Evolutionary conservation across 192 early-diverging fungal species (phyloP), one percentile per base, ranked within the genome.

Genomic region (Backusella tuberculispora): DNA sequence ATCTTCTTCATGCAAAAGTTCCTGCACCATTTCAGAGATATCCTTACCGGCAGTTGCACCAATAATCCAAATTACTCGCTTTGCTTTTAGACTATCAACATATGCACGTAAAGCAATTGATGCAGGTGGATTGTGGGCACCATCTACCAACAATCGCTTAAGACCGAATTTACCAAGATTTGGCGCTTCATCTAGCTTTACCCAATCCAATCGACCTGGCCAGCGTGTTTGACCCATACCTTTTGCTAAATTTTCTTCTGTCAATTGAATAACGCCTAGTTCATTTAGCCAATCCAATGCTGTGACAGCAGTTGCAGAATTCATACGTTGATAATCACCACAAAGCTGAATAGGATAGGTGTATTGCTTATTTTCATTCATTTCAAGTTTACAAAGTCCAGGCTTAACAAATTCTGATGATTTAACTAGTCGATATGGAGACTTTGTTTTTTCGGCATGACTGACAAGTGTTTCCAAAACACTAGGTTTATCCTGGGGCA

Each of bases 61-160:
- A 47, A 97, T 77, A 40, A 97, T 88, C 93, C 94, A 98, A 66
- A 86, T 81, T 45, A 93, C 87, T 6, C 80, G 71, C 24, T 74
- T 65, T 24, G 45, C 26, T 0, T 74, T 43, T 26, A 74, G 24
- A 47, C 71, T 56, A 76, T 94, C 87, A 7, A 97, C 80, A 81
- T 90, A 96, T 1, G 78, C 82, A 10, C 89, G 74, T 34, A 98
- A 80, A 26, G 81, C 89, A n/a, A 71, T 64, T 0, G 91, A 90
- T 0, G 93, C 95, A 7, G 87, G 87, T 47, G 84, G 83, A 80
- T 98, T 98, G 78, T 98, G 97, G 4, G 96, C 95, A 13, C 97
- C 97, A 75, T 98, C 97, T 0, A 94, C 85, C 8, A 97, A 83
- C n/a, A 98, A 71, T 12, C 73, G 78, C 38, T 78, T 74, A 1